Evolutionary conservation across 164 flowering plant species (phyloP).

Genomic region (Magnolia officinalis): DNA sequence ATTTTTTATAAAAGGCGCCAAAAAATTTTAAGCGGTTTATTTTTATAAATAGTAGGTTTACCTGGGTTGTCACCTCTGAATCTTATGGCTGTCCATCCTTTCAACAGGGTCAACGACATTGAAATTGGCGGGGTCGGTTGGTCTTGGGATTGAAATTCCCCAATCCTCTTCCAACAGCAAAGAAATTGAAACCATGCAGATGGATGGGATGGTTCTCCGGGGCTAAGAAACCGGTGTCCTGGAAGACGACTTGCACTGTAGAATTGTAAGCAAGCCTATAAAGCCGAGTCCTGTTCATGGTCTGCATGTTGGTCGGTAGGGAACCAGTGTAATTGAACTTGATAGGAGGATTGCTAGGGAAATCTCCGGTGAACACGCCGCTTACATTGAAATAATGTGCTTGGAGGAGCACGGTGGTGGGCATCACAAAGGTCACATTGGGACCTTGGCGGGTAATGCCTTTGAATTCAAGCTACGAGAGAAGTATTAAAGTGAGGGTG

Average conservation of each 20-base stretch:
- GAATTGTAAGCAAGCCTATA: slow-evolving; percentile 50
- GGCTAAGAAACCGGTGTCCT: slow-evolving; percentile 60
- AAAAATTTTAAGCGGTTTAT: slow-evolving; percentile 5
- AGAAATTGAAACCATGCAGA: slow-evolving; percentile 78
- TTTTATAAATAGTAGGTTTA: slow-evolving; percentile 13
- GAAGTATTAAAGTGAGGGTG: slow-evolving; percentile 60
- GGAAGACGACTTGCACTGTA: slow-evolving; percentile 59
- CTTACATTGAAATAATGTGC: slow-evolving; percentile 60
- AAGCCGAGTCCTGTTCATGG: no score
- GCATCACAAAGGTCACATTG: slow-evolving; percentile 77
- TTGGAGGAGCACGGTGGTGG: slow-evolving; percentile 59
- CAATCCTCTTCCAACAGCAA: slow-evolving; percentile 54
- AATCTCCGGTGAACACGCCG: slow-evolving; percentile 72
- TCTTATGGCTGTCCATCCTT: slow-evolving; percentile 75
- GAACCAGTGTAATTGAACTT: slow-evolving; percentile 52
- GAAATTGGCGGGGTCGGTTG: slow-evolving; percentile 41
- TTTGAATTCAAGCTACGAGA: slow-evolving; percentile 59
- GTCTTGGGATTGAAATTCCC: slow-evolving; percentile 52
- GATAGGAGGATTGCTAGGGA: slow-evolving; percentile 56
- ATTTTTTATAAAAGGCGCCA: no score
- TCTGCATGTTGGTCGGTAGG: no score
- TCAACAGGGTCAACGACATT: slow-evolving; percentile 80
- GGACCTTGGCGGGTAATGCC: slow-evolving; percentile 56
- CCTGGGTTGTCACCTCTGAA: slow-evolving; percentile 79
- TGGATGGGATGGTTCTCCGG: slow-evolving; percentile 75